Evolutionary conservation across 225 moss, liverwort and hornwort genomes (phyloP).

Genomic region (Sphagnum contortum): DNA sequence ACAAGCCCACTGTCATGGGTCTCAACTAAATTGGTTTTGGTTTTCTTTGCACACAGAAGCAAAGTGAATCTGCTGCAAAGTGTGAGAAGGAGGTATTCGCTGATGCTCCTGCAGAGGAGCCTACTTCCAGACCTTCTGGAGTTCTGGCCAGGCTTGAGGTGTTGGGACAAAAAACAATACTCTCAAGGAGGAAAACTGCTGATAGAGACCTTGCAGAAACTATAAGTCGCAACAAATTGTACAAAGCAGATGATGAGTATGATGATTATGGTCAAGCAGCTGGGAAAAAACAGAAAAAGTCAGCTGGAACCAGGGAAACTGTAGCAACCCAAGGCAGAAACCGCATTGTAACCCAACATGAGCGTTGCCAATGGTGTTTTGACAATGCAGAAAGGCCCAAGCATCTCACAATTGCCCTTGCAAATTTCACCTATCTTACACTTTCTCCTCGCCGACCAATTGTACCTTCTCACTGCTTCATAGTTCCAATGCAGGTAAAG

Average conservation of each 20-base stretch:
- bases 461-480: conserved; percentile 79
- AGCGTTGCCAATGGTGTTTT: conserved; percentile 74
- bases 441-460: conserved; percentile 66
- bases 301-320: conserved; percentile 21
- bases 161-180: conserved; percentile 44
- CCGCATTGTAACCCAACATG: conserved; percentile 57
- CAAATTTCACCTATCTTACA: conserved; percentile 72
- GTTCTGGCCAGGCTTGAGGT: conserved; percentile 48
- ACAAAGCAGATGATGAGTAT: conserved; percentile 63
- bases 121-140: conserved; percentile 16
- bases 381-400: conserved; percentile 77
- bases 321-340: conserved; percentile 32
- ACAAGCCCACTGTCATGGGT: neutral
- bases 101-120: conserved; percentile 16
- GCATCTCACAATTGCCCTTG: conserved; percentile 91
- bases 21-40: neutral
- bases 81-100: conserved; percentile 14
- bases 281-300: conserved; percentile 38
- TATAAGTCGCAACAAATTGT: conserved; percentile 66
- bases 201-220: conserved; percentile 68
- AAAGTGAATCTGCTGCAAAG: conserved; percentile 24
- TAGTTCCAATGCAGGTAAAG: conserved; percentile 70
- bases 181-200: conserved; percentile 47
- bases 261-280: conserved; percentile 58
- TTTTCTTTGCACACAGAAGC: conserved; percentile 21